Base-by-base conservation (phyloP, 352 stramenopile species). In the Pythium oligandrum region DNA sequence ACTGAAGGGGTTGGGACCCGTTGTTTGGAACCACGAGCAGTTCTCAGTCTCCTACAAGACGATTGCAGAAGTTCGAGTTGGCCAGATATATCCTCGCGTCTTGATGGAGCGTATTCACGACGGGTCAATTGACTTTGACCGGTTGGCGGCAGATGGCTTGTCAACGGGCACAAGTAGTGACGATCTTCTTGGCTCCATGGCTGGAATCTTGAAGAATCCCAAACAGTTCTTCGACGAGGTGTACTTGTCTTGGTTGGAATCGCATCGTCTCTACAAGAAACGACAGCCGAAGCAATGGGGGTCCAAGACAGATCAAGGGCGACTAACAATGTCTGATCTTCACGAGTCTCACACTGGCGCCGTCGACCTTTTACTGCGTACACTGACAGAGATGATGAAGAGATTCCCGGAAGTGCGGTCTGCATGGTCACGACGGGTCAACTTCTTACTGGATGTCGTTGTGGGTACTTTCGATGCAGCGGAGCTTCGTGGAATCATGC, bases 241-340 rank as follows among this genome's bases (percentile, higher is more conserved):
- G 1, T 93, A 90, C 51, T 77, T 92, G 57, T 80, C 78, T 49
- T 93, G 83, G 83, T 65, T 93, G 11, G 79, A 93, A 39, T 69
- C 88, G 55, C 58, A 88, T 17, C 70, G 87, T 44, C 59, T 86
- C 2, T 72, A 66, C 38, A 61, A 68, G 43, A 57, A 26, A 26
- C 17, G 17, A 26, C 17, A 26, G 17, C 17, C 17, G 17, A 26
- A 26, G 17, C 17, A 26, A 26, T 26, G 17, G 17, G 17, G 17
- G 17, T 26, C 17, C 17, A 26, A 26, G 17, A 26, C 17, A 26
- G 17, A 26, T 26, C 17, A 26, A 26, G 17, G 17, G 17, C 17
- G 17, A 26, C 17, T 26, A 26, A 26, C 17, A 26, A 26, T 26
- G 17, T 26, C 17, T 26, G 17, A 26, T 26, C 17, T 26, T 26